Evolutionary conservation across 1,284 basidiomycete genomes (phyloP).

Genomic region (Ceratobasidium sp.): DNA sequence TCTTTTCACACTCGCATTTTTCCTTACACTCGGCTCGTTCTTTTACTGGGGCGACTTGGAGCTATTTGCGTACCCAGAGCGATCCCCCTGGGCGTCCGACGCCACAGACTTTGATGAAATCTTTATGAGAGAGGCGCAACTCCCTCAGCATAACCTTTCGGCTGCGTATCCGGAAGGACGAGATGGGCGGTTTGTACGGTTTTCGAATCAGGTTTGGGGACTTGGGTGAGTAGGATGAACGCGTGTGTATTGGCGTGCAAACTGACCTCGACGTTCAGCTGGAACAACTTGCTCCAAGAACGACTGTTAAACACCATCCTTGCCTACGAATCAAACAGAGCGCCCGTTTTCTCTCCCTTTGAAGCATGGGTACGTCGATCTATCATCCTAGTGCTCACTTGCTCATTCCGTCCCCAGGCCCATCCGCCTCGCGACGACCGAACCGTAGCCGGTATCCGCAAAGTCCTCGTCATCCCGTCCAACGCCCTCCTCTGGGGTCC

Average conservation of each 20-base stretch:
- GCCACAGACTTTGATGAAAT: conserved; percentile 38
- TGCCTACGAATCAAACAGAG: conserved; percentile 49
- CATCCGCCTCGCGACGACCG: conserved; percentile 35
- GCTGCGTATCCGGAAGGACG: conserved; percentile 46
- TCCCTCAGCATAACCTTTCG: conserved; percentile 49
- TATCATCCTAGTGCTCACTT: background rate
- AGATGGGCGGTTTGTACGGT: conserved; percentile 44
- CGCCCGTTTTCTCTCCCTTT: conserved; percentile 47
- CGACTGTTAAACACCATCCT: conserved; percentile 58
- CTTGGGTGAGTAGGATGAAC: conserved; percentile 44
- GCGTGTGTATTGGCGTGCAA: background rate
- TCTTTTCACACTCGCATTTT: background rate
- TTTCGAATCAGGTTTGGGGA: conserved; percentile 44
- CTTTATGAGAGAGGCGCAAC: conserved; percentile 42
- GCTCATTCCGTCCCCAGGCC: conserved; percentile 2
- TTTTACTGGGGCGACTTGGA: conserved; percentile 34
- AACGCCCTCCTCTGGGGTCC: conserved; percentile 70
- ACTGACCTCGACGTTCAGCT: conserved; percentile 59
- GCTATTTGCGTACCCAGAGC: background rate
- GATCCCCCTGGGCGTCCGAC: conserved; percentile 16
- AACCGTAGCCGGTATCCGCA: background rate
- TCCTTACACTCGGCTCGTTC: conserved; percentile 23
- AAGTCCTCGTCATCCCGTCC: conserved; percentile 36
- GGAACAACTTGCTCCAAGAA: conserved; percentile 73
- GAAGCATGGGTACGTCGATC: conserved; percentile 38